Percentiles rank a stretch among this genome's conserved stretches.
Evolutionary conservation across 2,329 filamentous ascomycete species (phyloP).

Genomic region (Penicillium polonicum): DNA sequence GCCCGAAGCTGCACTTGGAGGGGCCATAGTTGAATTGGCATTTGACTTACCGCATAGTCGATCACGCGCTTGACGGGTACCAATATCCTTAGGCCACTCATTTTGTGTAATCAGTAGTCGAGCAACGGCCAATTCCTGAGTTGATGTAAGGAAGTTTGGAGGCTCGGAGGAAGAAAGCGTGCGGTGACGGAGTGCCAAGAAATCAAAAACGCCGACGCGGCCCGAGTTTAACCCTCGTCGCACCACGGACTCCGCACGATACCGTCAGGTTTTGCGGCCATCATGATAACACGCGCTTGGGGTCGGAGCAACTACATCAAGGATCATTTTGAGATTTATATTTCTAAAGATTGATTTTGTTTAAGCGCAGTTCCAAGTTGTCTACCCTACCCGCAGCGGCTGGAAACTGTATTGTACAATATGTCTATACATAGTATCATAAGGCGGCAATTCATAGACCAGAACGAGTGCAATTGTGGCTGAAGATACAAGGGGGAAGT

Average conservation of each 20-base stretch:
- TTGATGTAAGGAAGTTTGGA: constrained; percentile 12
- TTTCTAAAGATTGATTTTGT: neutral
- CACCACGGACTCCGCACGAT: constrained; percentile 13
- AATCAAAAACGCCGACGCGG: constrained; percentile 33
- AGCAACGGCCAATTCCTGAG: constrained; percentile 14
- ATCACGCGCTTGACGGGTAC: constrained; percentile 82
- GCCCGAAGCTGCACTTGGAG: constrained; percentile 1
- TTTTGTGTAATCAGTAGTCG: constrained; percentile 28
- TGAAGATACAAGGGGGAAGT: neutral
- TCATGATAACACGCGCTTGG: neutral
- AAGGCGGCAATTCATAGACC: neutral
- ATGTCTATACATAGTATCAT: neutral
- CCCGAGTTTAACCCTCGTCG: constrained; percentile 30
- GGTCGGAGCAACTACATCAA: neutral
- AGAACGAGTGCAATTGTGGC: too few species aligned
- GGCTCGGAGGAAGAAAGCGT: constrained; percentile 15
- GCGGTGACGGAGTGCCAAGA: constrained; percentile 36
- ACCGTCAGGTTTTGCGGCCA: neutral
- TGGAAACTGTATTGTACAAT: neutral
- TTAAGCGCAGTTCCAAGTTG: neutral
- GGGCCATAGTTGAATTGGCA: neutral
- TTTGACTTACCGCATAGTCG: constrained; percentile 72
- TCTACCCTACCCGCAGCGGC: neutral
- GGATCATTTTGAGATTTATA: neutral
- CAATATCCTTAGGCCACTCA: constrained; percentile 65